Conservation (phyloP, 2,329 filamentous ascomycete species). For the Cladosporium sphaerospermum region DNA sequence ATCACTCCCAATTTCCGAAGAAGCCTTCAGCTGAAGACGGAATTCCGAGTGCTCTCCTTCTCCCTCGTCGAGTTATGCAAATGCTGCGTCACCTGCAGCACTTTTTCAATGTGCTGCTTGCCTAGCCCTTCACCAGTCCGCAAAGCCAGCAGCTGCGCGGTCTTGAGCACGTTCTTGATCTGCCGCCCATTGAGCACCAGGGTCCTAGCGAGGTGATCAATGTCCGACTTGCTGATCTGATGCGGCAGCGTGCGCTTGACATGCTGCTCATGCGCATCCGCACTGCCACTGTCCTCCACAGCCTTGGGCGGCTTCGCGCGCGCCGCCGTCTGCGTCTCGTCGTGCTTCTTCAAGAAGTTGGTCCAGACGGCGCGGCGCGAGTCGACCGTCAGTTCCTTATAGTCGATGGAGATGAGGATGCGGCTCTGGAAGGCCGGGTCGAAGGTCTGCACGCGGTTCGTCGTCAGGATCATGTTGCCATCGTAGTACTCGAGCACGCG, state of each 20-base stretch:
- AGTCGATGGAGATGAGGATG: constrained; percentile 40
- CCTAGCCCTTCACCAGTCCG: constrained; percentile 20
- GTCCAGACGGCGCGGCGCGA: constrained; percentile 38
- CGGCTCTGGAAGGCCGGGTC: constrained; percentile 43
- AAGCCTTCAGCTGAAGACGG: too few species aligned
- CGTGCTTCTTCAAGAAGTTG: constrained; percentile 36
- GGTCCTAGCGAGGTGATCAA: constrained; percentile 24
- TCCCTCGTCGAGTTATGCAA: constrained; percentile 23
- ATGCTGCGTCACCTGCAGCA: constrained; percentile 31
- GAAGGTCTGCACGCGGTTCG: constrained; percentile 40
- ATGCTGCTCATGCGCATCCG: constrained; percentile 13
- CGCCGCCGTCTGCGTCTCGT: constrained; percentile 20
- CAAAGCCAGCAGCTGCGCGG: constrained; percentile 31
- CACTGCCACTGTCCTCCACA: background rate
- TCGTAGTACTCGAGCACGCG: constrained; percentile 31
- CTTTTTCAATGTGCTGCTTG: constrained; percentile 29
- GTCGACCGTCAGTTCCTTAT: constrained; percentile 34
- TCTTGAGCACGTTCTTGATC: constrained; percentile 40
- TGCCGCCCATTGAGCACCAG: constrained; percentile 36
- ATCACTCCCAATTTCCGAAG: too few species aligned
- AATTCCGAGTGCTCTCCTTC: constrained; percentile 16
- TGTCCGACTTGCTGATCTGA: constrained; percentile 25
- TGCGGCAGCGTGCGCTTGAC: constrained; percentile 23
- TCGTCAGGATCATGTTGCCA: constrained; percentile 41
- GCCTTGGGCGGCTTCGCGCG: constrained; percentile 15